Evolutionary conservation across 139 green algal species (phyloP), one percentile per base, ranked within the genome.

Genomic region (Chlorella ohadii): DNA sequence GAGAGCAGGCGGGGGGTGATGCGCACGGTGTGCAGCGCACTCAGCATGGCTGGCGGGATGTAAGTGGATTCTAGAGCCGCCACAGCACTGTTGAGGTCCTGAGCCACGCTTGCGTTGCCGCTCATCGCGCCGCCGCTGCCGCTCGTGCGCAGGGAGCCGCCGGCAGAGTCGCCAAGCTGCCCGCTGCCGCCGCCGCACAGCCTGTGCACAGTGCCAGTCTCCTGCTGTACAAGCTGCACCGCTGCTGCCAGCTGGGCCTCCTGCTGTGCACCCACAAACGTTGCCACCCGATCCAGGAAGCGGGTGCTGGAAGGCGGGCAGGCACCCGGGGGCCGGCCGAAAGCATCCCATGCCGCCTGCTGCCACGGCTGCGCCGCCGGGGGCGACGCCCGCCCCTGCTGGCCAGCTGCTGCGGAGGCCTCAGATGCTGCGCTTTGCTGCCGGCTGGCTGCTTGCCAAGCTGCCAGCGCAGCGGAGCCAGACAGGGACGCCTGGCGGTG

Each of bases 31-130:
- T 66, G 73, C 47, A 79, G 51, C 31, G 73, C 73, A 17, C 31
- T 66, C 47, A 79, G 47, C 73, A 79, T 51, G 9, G 73, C 22
- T 11, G 73, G 73, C n/a, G 73, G 73, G 73, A 79, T 79, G 73
- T 79, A 67, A 6, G 73, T 79, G 39, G 27, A 25, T 22, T 59
- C 70, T 39, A 77, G 70, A 1, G 51, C 51, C 15, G 51, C 51
- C 11, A 13, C 51, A 4, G 51, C 51, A 22, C 51, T 59, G 51
- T 13, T 59, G 12, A 59, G 51, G 11, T 59, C 51, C 15, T 9
- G 51, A 59, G 51, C 22, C 11, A 59, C 15, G 12, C 51, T 13
- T 19, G 2, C 51, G 51, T 13, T 59, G 51, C 51, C 15, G 51
- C 51, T 55, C n/a, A 3, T 5, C 36, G 34, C 68, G 4, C 65